Evolutionary conservation across 2,329 filamentous ascomycete species (phyloP).

Genomic region (Claviceps digitariae): DNA sequence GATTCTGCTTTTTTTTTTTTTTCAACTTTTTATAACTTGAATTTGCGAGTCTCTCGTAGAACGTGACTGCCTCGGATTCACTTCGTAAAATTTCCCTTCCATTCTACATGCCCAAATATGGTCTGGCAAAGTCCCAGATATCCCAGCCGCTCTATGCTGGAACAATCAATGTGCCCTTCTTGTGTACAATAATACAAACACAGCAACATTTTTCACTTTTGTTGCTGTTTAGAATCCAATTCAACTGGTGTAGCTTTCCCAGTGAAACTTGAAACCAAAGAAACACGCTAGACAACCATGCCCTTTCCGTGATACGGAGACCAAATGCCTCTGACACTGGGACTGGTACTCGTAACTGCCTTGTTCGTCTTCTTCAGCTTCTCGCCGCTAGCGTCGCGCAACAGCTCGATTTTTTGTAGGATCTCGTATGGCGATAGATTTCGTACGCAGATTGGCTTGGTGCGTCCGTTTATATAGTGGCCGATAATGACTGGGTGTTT

Average conservation of each 20-base stretch:
- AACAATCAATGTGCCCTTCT: conserved; percentile 9
- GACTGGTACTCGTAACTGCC: conserved; percentile 49
- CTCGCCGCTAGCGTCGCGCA: conserved; percentile 64
- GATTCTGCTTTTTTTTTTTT: background rate
- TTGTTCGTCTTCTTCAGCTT: conserved; percentile 53
- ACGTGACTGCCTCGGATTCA: background rate
- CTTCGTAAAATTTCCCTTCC: background rate
- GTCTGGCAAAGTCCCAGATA: conserved; percentile 7
- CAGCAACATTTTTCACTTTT: background rate
- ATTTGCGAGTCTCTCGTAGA: background rate
- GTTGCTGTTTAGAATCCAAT: conserved; percentile 4
- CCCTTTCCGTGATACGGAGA: conserved; percentile 54
- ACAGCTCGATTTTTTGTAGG: conserved; percentile 59
- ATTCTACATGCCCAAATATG: background rate
- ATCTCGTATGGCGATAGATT: conserved; percentile 75
- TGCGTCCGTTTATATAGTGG: conserved; percentile 80
- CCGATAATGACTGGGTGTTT: conserved; percentile 83
- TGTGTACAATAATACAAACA: conserved; percentile 16
- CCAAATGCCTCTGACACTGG: conserved; percentile 57
- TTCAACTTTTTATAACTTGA: background rate
- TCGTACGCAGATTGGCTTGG: conserved; percentile 76
- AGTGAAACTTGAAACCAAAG: background rate
- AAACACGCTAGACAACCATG: conserved; percentile 31
- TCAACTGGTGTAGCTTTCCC: background rate
- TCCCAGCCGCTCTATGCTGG: conserved; percentile 17